Evolutionary conservation across 73 alveolate genomes (phyloP), one percentile per base, ranked within the genome.

Genomic region (Paramecium sexaurelia): DNA sequence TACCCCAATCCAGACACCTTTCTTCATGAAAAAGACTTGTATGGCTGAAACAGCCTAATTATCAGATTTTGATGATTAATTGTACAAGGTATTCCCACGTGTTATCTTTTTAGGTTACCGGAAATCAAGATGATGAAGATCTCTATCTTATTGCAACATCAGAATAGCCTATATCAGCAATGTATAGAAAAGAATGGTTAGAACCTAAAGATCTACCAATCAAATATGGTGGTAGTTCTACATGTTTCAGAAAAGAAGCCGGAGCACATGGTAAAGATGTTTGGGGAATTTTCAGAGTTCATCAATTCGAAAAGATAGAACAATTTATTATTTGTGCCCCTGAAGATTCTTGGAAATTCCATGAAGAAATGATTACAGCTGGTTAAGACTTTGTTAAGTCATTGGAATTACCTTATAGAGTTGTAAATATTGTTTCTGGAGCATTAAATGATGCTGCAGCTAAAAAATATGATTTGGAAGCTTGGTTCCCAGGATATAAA

Each of bases 401-500:
- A 41, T 96, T 98, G 15, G 98, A 96, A 56, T 90, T 98, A 37
- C 99, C 99, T 20, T 98, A 98, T 95, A 93, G 99, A 92, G 99
- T 98, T 40, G 97, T 98, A 61, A 95, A 96, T 89, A 98, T 98
- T 67, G 99, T 97, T 83, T 96, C 99, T 45, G 99, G 99, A 1
- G 99, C 99, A 29, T 96, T 98, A 69, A 98, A 98, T 95, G 96
- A 95, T 75, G 99, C 99, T 47, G 99, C 99, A 24, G 99, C 99
- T 61, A 98, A 97, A 96, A 98, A 98, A 95, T 98, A 98, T 95
- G 99, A 98, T 92, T 93, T 98, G 43, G 99, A 98, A 94, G 99
- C 99, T 35, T 98, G 99, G 99, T 98, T 98, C 99, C 99, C 99
- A 27, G 99, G 99, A 41, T 98, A 98, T 92, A 98, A 96, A 33